phyloP scores from a whole-genome alignment of 2,329 filamentous ascomycete genomes.

The Arthrobotrys entomopaga region DNA sequence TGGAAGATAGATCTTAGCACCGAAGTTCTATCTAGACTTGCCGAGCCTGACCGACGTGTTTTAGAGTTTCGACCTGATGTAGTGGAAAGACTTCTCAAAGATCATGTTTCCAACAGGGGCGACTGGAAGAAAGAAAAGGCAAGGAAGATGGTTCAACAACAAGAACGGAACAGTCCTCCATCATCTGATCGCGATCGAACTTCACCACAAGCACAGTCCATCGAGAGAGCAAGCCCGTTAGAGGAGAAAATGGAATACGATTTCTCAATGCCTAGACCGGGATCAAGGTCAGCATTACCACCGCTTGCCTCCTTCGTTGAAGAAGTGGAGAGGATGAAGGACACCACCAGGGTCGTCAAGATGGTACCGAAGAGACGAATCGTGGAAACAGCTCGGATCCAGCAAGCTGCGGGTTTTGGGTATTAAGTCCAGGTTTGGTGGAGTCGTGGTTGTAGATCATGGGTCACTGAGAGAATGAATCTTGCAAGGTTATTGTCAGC shows the following conservation, averaged over 20 bases:
- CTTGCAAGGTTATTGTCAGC: not conserved
- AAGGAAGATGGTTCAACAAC: conserved; percentile 39
- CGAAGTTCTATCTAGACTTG: conserved; percentile 41
- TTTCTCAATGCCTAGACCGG: conserved; percentile 24
- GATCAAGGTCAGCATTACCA: conserved; percentile 22
- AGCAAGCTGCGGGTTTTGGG: conserved; percentile 32
- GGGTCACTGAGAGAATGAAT: not conserved
- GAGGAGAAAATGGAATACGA: conserved; percentile 46
- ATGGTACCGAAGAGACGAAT: not conserved
- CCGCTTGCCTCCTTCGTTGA: conserved; percentile 39
- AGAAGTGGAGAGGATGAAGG: conserved; percentile 46
- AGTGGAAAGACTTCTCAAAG: conserved; percentile 47
- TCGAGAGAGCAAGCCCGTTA: conserved; percentile 22
- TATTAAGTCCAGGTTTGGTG: conserved; percentile 13
- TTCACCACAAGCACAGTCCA: conserved; percentile 25
- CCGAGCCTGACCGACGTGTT: conserved; percentile 47
- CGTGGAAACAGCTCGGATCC: conserved; percentile 8
- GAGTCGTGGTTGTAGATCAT: conserved; percentile 5
- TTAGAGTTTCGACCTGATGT: conserved; percentile 43
- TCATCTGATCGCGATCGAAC: conserved; percentile 24
- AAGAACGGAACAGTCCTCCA: conserved; percentile 25
- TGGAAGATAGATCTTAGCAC: conserved; percentile 53
- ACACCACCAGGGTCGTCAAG: conserved; percentile 1
- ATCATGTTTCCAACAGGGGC: conserved; percentile 48
- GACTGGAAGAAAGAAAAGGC: conserved; percentile 54